These are phyloP conservation scores for Candida silvatica DNA, from an alignment of 805 yeast genomes.

Conservation along the genomic window DNA sequence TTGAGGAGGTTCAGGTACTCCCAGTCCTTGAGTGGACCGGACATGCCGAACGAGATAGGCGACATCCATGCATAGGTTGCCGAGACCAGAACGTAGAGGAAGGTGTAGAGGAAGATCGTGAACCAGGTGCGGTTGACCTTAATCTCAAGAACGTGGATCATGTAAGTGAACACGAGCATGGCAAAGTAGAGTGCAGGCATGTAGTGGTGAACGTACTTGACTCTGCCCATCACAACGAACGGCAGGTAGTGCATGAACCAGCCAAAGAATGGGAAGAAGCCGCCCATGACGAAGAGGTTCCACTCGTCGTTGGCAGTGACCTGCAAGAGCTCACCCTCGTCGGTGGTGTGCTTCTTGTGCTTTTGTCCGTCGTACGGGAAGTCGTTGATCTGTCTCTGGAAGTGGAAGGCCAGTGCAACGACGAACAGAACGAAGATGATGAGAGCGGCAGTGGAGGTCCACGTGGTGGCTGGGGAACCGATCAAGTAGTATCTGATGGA, in stretches of 20 bases:
- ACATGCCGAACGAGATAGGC: conserved; percentile 79
- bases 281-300: conserved; percentile 44
- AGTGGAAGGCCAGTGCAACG: conserved; percentile 49
- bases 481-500: conserved; percentile 55
- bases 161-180: conserved; percentile 61
- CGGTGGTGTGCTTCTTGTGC: conserved; percentile 7
- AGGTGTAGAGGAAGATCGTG: conserved; percentile 29
- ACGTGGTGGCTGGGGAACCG: conserved; percentile 74
- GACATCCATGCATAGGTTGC: conserved; percentile 53
- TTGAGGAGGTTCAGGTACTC: conserved; percentile 43
- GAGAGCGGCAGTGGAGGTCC: conserved; percentile 60
- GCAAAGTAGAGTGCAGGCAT: conserved; percentile 95
- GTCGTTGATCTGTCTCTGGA: conserved; percentile 74
- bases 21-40: conserved; percentile 39
- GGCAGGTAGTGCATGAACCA: conserved; percentile 89
- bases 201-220: conserved; percentile 93
- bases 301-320: conserved; percentile 4
- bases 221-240: conserved; percentile 90
- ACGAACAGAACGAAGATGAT: conserved; percentile 40
- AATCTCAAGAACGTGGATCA: conserved; percentile 33
- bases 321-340: conserved; percentile 3
- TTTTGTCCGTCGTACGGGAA: conserved; percentile 29
- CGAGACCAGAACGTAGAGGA: conserved; percentile 41
- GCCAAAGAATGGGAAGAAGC: conserved; percentile 78
- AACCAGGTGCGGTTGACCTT: conserved; percentile 15